A percentile compares a stretch with the other conserved stretches of the same genome.
phyloP scores from a whole-genome alignment of 345 rosid species.

The Salix suchowensis region DNA sequence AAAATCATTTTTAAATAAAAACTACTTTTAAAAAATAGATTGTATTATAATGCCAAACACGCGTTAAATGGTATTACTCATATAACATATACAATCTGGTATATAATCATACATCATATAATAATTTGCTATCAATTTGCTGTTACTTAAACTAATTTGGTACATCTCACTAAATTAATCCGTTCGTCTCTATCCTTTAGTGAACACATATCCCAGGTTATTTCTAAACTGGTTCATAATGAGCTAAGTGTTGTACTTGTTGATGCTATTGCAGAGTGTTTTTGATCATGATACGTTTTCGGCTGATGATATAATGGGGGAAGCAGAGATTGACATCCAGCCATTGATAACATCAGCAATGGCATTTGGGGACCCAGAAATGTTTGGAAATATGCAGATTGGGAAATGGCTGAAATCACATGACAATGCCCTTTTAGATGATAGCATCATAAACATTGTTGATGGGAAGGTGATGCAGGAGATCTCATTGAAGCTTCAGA shows the following conservation, averaged over 20 bases:
- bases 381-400: conserved; percentile 91
- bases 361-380: conserved; percentile 85
- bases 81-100: too few relatives aligned
- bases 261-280: conserved; percentile 55
- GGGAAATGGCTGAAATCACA: conserved; percentile 89
- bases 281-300: conserved; percentile 87
- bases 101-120: too few relatives aligned
- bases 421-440: conserved; percentile 83
- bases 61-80: too few relatives aligned
- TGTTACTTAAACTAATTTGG: neutral
- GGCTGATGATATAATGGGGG: conserved; percentile 98
- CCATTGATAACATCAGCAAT: conserved; percentile 88
- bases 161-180: neutral
- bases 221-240: neutral
- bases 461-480: conserved; percentile 92
- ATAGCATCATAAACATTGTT: conserved; percentile 73
- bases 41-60: too few relatives aligned
- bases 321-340: conserved; percentile 87
- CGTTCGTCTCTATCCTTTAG: neutral
- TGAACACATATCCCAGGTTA: neutral
- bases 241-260: neutral
- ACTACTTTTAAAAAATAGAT: too few relatives aligned
- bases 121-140: neutral
- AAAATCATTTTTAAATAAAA: too few relatives aligned
- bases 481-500: conserved; percentile 74